Evolutionary conservation across 1,139 yeast genomes (phyloP).

Genomic region (Sugiyamaella paludigena): DNA sequence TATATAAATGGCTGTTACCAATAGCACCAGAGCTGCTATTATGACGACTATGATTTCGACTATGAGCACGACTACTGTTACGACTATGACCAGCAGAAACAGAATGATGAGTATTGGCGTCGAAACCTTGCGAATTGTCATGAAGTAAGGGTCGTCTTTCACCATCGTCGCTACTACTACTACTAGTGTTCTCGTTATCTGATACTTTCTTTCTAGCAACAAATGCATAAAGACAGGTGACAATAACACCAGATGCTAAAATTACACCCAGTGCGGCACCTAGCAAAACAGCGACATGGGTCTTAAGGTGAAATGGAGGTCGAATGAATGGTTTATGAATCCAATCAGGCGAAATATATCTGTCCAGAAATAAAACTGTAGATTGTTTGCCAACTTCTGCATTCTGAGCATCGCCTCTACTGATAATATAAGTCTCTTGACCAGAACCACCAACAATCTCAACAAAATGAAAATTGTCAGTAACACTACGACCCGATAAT

Average conservation of each 20-base stretch:
- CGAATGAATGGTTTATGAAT: constrained; percentile 35
- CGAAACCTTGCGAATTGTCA: neutral
- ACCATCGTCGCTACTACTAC: constrained; percentile 3
- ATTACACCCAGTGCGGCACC: constrained; percentile 40
- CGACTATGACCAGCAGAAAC: constrained; percentile 3
- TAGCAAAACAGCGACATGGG: constrained; percentile 37
- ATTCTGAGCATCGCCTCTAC: constrained; percentile 63
- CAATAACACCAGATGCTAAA: constrained; percentile 29
- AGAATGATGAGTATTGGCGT: neutral
- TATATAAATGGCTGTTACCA: neutral
- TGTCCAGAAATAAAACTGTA: constrained; percentile 71
- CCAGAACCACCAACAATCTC: constrained; percentile 51
- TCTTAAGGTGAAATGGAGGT: constrained; percentile 35
- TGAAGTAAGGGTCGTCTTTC: constrained; percentile 18
- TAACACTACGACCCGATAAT: constrained; percentile 44
- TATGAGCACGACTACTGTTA: constrained; percentile 1
- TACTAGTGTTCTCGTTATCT: neutral
- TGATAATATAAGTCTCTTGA: constrained; percentile 62
- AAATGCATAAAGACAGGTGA: constrained; percentile 23
- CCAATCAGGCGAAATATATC: constrained; percentile 68
- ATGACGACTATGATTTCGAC: constrained; percentile 6
- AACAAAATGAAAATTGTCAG: constrained; percentile 35
- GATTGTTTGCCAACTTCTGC: constrained; percentile 15
- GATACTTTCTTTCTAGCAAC: constrained; percentile 19
- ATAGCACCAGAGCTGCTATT: neutral